Evolutionary conservation across 306 rosid genomes (phyloP), one percentile per base, ranked within the genome.

Genomic region (Acmispon strigosus): DNA sequence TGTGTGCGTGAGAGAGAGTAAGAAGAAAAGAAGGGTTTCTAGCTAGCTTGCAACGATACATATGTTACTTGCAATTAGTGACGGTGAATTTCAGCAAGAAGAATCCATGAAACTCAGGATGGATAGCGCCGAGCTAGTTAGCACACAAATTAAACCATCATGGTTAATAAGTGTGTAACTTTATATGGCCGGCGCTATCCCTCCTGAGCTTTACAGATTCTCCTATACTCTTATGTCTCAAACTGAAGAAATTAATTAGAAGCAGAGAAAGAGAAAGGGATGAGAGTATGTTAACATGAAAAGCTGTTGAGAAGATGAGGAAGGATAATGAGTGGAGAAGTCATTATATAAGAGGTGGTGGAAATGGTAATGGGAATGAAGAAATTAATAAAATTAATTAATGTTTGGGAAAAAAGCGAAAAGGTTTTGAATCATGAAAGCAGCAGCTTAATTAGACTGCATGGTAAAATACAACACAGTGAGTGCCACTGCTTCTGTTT

Each of bases 201-300:
- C 96, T 90, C 96, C 96, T 90, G 96, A 90, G 90, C 96, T 90
- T 87, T 17, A 87, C 83, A 63, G 89, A 85, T 79, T 82, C 78
- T 71, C 17, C 81, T 60, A 4, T 85, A 87, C 90, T 78, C 45
- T 39, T 57, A 32, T 32, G 6, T 6, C 3, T 32, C 2, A 32
- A 2, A 32, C 37, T 32, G 37, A 32, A 32, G 37, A 27, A 27
- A 27, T 2, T 1, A 27, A 27, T 27, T 17, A 29, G 13, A 27
- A 3, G 13, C 4, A 36, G 18, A 36, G 7, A 10, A n/a, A 29
- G 4, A 49, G 8, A 17, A 4, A 2, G 27, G 8, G 7, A n/a
- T n/a, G n/a, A n/a, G n/a, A n/a, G n/a, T n/a, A n/a, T n/a, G n/a
- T n/a, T n/a, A n/a, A n/a, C n/a, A n/a, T n/a, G n/a, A n/a, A n/a